These are phyloP conservation scores for Ceratobasidium sp. DNA, from an alignment of 1,284 basidiomycete species.

Conservation along the genomic window DNA sequence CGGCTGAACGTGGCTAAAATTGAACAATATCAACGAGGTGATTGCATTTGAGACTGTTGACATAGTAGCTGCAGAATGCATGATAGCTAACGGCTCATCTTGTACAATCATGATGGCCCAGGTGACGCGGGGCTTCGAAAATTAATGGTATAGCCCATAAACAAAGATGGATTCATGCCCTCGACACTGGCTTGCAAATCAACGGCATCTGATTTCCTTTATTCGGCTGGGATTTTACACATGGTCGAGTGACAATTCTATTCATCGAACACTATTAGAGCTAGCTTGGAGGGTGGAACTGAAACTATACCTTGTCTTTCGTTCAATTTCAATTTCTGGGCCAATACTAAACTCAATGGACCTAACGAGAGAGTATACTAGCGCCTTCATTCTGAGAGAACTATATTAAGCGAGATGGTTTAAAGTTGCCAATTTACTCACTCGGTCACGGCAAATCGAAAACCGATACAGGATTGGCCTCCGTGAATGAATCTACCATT, in stretches of 20 bases:
- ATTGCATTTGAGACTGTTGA: too few species aligned
- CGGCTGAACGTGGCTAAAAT: too few species aligned
- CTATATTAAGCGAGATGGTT: constrained; percentile 34
- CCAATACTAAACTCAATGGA: constrained; percentile 51
- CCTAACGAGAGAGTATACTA: constrained; percentile 53
- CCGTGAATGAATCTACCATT: constrained; percentile 53
- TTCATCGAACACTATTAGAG: neutral
- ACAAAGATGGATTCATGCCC: neutral
- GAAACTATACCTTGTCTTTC: constrained; percentile 36
- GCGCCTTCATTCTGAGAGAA: constrained; percentile 54
- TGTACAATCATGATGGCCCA: too few species aligned
- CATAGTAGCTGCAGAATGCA: too few species aligned
- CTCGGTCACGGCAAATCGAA: constrained; percentile 78
- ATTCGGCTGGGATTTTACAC: constrained; percentile 9
- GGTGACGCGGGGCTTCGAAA: too few species aligned
- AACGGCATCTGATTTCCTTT: neutral
- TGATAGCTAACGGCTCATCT: too few species aligned
- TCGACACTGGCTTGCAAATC: constrained; percentile 11
- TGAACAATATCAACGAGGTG: too few species aligned
- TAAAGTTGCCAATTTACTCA: constrained; percentile 55
- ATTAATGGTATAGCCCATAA: neutral
- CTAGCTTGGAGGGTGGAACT: neutral
- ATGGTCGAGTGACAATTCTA: constrained; percentile 15
- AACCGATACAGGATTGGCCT: constrained; percentile 70
- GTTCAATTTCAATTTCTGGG: constrained; percentile 38